phyloP scores from a whole-genome alignment of 2,329 filamentous ascomycete genomes.

The Samsoniella hepiali region DNA sequence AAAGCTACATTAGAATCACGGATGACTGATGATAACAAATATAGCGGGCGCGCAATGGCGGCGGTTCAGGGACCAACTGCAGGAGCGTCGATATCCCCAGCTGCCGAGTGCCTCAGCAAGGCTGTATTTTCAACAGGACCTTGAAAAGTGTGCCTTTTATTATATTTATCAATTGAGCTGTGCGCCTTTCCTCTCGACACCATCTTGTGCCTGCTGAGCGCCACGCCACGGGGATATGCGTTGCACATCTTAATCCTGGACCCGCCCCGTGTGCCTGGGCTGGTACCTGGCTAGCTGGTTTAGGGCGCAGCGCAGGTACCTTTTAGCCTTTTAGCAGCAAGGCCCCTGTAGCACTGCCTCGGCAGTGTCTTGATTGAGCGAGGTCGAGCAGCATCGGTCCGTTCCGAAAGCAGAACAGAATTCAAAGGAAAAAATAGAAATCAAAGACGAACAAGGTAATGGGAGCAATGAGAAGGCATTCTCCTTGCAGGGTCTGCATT shows the following conservation, averaged over 20 bases:
- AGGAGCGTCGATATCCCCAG: too few species aligned
- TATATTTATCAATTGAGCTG: too few species aligned
- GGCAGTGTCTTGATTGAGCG: constrained; percentile 9
- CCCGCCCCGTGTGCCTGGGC: not conserved
- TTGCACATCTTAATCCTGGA: not conserved
- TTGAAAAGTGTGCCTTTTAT: too few species aligned
- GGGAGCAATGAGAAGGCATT: not conserved
- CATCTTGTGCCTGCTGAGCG: not conserved
- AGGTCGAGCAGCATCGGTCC: not conserved
- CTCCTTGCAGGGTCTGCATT: not conserved
- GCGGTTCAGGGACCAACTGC: too few species aligned
- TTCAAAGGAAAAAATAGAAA: too few species aligned
- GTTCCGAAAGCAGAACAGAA: not conserved
- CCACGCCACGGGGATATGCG: constrained; percentile 1
- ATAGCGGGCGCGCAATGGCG: too few species aligned
- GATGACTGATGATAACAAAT: too few species aligned
- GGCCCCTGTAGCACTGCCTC: not conserved
- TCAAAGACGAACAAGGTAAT: too few species aligned
- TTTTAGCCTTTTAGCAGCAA: not conserved
- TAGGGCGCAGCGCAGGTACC: not conserved
- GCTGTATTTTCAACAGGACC: too few species aligned
- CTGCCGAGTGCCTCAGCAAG: too few species aligned
- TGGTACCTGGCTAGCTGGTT: constrained; percentile 13
- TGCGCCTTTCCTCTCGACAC: too few species aligned
- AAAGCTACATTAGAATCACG: too few species aligned